phyloP scores from a whole-genome alignment of 2,329 filamentous ascomycete genomes.

The Beauveria sp. region DNA sequence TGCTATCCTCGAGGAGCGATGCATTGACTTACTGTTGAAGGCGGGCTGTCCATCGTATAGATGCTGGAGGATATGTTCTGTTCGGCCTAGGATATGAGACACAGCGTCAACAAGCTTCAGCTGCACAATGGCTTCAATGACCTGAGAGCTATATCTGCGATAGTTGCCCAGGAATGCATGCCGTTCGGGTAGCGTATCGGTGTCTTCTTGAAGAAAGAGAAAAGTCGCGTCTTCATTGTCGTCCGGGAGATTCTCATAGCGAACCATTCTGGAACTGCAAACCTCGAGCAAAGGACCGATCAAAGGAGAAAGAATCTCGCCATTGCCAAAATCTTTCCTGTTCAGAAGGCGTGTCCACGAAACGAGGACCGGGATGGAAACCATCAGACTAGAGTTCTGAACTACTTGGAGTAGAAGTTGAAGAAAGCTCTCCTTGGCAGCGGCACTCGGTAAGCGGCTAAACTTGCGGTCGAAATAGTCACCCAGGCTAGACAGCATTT shows the following conservation, averaged over 20 bases:
- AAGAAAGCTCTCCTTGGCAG: conserved; percentile 67
- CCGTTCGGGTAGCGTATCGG: conserved; percentile 86
- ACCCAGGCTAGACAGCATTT: conserved; percentile 81
- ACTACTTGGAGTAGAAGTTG: conserved; percentile 72
- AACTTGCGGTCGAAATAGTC: conserved; percentile 77
- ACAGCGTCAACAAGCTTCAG: conserved; percentile 79
- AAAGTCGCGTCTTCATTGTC: conserved; percentile 74
- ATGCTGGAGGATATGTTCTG: conserved; percentile 65
- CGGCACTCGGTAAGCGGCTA: conserved; percentile 52
- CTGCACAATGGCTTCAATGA: conserved; percentile 81
- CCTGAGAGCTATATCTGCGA: conserved; percentile 75
- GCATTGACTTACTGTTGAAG: conserved; percentile 51
- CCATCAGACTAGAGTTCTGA: conserved; percentile 77
- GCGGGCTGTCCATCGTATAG: conserved; percentile 64
- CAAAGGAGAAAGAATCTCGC: conserved; percentile 53
- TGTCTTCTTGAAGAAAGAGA: conserved; percentile 82
- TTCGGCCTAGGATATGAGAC: conserved; percentile 73
- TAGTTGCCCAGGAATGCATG: conserved; percentile 97
- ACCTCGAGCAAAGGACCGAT: conserved; percentile 73
- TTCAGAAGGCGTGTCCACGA: conserved; percentile 80
- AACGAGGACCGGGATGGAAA: conserved; percentile 88
- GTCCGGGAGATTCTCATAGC: conserved; percentile 80
- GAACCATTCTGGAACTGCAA: conserved; percentile 74
- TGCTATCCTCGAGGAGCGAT: too few relatives aligned
- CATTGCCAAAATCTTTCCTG: conserved; percentile 58